Percentiles rank a stretch among this genome's conserved stretches.
These are phyloP conservation scores for Oryza officinalis DNA, from an alignment of 176 grass and related monocot genomes.

Conservation along the genomic window DNA sequence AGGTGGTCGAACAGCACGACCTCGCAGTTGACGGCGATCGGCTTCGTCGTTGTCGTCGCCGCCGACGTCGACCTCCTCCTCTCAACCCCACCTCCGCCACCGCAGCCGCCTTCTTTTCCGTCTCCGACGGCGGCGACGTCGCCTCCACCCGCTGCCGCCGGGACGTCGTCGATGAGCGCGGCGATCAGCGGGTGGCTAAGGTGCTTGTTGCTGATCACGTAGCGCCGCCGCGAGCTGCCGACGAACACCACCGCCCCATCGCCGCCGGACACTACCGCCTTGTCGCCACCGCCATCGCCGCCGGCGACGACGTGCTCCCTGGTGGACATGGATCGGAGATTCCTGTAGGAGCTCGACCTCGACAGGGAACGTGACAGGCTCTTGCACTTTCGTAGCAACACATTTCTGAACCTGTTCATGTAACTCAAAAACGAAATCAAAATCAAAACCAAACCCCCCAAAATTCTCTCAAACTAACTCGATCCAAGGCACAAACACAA, in stretches of 20 bases:
- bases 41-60: constrained; percentile 34
- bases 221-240: constrained; percentile 71
- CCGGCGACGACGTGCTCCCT: constrained; percentile 22
- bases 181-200: constrained; percentile 76
- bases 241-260: constrained; percentile 58
- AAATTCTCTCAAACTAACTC: not conserved
- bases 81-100: not conserved
- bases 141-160: not conserved
- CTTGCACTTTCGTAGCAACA: constrained; percentile 78
- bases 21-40: constrained; percentile 70
- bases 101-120: not conserved
- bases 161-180: constrained; percentile 52
- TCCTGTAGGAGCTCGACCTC: constrained; percentile 59
- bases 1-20: constrained; percentile 95
- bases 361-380: constrained; percentile 48
- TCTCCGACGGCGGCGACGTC: not conserved
- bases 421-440: not conserved
- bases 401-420: constrained; percentile 54
- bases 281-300: not conserved
- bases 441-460: not conserved
- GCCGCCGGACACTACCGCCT: not conserved
- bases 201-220: constrained; percentile 69
- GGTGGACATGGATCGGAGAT: constrained; percentile 72
- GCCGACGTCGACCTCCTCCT: not conserved
- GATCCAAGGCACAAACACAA: not conserved